Evolutionary conservation across 1,139 yeast genomes (phyloP), one percentile per base, ranked within the genome.

Genomic region (Entelexis paramagnoliae): DNA sequence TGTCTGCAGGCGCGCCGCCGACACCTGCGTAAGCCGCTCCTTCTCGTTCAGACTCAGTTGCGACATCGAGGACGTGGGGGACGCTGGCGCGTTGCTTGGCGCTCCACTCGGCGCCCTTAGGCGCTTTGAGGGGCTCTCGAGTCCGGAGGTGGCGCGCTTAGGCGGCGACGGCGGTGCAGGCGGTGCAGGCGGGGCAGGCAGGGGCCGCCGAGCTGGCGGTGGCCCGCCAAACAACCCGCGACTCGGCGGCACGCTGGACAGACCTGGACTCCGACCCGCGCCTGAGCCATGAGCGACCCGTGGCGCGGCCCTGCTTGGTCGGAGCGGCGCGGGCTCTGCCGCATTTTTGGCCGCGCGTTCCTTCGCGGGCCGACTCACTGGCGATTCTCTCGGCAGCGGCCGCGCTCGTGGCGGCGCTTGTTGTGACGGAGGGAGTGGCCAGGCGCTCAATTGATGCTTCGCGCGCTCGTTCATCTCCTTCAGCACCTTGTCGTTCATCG

Each of bases 381-480:
- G 24, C 24, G 24, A 6, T 6, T 22, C 6, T 22, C 24, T 22
- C 24, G 24, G 24, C 24, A 22, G 24, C 4, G 24, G 24, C 6
- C 30, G 11, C 14, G 13, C 30, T 13, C 13, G 34, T 16, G 14
- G 17, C 34, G 34, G 14, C 14, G 30, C 30, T 28, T 8, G 1
- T 13, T 19, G 6, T 35, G 41, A 8, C 41, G 13, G 5, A 28
- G 17, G 17, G 10, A 7, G 35, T 2, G 24, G 34, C 13, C 24
- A 3, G n/a, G 16, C 29, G 4, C 20, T 20, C 38, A 56, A 54
- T 39, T 48, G 52, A 2, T n/a, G 34, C 20, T 41, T 56, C 16
- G 69, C 68, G n/a, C 70, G 59, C 54, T 63, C 66, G 51, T 66
- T 64, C 68, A 66, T 65, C 48, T 66, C 70, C 22, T 55, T 47